Conservation (phyloP, 1,284 basidiomycete genomes). For the Gomphus bonarii region DNA sequence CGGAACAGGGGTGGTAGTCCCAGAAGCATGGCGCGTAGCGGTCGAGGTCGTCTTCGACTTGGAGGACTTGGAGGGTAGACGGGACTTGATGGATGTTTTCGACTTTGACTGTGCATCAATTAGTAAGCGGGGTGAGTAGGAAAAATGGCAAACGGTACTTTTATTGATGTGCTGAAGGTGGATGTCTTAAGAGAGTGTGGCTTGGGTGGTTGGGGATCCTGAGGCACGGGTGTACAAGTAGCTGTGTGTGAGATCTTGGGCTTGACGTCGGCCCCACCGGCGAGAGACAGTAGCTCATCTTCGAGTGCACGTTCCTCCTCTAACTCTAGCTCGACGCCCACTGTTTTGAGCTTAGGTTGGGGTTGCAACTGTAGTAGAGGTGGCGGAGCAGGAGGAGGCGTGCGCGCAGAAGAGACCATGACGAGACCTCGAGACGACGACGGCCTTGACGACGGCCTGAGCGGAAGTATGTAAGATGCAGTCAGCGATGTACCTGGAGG, state of each 20-base stretch:
- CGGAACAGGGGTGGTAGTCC: background rate
- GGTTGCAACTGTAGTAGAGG: background rate
- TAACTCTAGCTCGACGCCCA: background rate
- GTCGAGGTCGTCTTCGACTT: background rate
- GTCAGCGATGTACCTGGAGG: background rate
- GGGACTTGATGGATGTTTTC: background rate
- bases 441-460: background rate
- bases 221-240: background rate
- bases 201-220: background rate
- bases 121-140: background rate
- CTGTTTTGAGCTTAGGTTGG: conserved; percentile 18
- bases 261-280: background rate
- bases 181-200: background rate
- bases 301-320: conserved; percentile 4
- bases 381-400: conserved; percentile 10
- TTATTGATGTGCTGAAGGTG: background rate
- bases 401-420: background rate
- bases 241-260: background rate
- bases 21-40: background rate
- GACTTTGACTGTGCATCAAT: background rate
- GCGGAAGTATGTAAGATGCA: background rate
- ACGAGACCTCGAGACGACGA: background rate
- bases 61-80: background rate
- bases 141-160: background rate
- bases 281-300: conserved; percentile 10